Evolutionary conservation across 2,329 filamentous ascomycete species (phyloP).

Genomic region (Plectosphaerella sp.): DNA sequence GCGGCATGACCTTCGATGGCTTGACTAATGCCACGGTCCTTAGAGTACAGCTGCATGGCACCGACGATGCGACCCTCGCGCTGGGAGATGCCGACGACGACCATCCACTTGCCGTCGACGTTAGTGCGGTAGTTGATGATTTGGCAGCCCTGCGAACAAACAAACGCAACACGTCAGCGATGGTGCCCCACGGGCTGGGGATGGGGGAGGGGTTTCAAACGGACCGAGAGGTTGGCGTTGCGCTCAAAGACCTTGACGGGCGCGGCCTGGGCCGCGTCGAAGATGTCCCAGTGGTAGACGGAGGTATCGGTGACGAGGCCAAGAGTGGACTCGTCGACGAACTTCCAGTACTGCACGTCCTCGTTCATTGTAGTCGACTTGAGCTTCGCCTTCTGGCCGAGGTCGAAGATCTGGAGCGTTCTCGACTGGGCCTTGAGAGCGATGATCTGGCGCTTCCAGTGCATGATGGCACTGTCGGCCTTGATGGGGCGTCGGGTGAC

Average conservation of each 20-base stretch:
- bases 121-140: constrained; percentile 99
- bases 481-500: constrained; percentile 93
- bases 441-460: constrained; percentile 94
- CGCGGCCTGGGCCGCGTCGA: constrained; percentile 72
- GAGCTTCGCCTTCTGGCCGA: constrained; percentile 87
- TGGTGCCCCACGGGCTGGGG: background rate
- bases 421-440: constrained; percentile 91
- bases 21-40: constrained; percentile 93
- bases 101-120: constrained; percentile 96
- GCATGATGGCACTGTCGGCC: constrained; percentile 99
- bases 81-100: constrained; percentile 91
- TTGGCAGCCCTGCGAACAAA: constrained; percentile 70
- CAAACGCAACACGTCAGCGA: constrained; percentile 1
- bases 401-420: constrained; percentile 96
- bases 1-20: constrained; percentile 97
- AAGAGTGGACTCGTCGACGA: constrained; percentile 85
- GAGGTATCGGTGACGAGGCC: constrained; percentile 87
- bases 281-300: constrained; percentile 98
- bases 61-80: constrained; percentile 91
- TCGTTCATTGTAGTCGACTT: constrained; percentile 97
- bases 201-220: constrained; percentile 24
- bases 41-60: constrained; percentile 95
- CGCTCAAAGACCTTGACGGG: constrained; percentile 93
- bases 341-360: constrained; percentile 99
- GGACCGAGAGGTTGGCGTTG: constrained; percentile 80